Evolutionary conservation across 2,329 filamentous ascomycete species (phyloP).

Genomic region (Paracoccidioides brasiliensis): DNA sequence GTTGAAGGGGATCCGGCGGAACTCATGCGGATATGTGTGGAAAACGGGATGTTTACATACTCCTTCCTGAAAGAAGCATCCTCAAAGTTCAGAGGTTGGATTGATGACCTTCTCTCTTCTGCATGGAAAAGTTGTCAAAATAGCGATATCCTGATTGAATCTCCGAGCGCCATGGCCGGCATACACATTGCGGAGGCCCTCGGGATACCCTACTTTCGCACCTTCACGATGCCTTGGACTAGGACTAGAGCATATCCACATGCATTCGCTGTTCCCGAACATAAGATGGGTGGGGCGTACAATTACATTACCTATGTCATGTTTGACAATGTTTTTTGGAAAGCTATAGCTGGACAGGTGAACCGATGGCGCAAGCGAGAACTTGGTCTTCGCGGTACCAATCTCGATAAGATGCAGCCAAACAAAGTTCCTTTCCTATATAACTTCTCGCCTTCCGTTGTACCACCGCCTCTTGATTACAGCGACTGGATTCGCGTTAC

Average conservation of each 20-base stretch:
- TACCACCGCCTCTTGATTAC: constrained; percentile 88
- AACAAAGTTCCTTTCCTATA: constrained; percentile 98
- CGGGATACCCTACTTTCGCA: constrained; percentile 86
- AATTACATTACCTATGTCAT: constrained; percentile 92
- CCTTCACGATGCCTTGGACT: constrained; percentile 98
- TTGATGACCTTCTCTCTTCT: constrained; percentile 72
- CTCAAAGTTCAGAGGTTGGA: constrained; percentile 81
- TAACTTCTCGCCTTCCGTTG: constrained; percentile 89
- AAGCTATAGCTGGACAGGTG: constrained; percentile 76
- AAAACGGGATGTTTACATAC: constrained; percentile 93
- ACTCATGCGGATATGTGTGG: constrained; percentile 89
- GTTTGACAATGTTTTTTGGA: constrained; percentile 97
- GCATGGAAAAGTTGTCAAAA: constrained; percentile 75
- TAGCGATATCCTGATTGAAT: constrained; percentile 84
- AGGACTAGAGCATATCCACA: constrained; percentile 90
- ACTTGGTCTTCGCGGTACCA: constrained; percentile 67
- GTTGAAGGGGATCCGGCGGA: constrained; percentile 87
- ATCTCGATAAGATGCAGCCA: constrained; percentile 77
- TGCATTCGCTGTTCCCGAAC: constrained; percentile 82
- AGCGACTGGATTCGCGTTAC: constrained; percentile 96
- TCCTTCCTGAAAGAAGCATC: constrained; percentile 82
- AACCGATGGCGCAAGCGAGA: constrained; percentile 83
- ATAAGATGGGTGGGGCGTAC: constrained; percentile 89
- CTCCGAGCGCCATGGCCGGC: constrained; percentile 89
- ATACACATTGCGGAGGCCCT: constrained; percentile 95